phyloP scores from a whole-genome alignment of 1,139 yeast species.

The Suzukiozyma palmioleophila region DNA sequence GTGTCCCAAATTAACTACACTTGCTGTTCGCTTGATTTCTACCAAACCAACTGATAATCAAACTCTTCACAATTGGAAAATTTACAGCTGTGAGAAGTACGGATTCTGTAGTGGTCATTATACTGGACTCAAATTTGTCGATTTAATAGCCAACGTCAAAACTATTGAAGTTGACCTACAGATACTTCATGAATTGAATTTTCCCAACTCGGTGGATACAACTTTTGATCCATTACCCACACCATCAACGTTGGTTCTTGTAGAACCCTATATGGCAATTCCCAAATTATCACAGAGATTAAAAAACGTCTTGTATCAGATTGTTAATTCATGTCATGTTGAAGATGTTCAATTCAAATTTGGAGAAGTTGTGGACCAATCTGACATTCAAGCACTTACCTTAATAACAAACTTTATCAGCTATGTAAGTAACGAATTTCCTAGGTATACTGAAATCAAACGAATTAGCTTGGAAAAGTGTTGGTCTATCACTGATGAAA shows the following conservation, averaged over 20 bases:
- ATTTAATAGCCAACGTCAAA: conserved; percentile 1
- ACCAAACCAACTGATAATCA: neutral
- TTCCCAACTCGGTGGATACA: neutral
- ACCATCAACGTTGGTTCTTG: conserved; percentile 8
- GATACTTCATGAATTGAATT: conserved; percentile 5
- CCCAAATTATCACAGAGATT: conserved; percentile 12
- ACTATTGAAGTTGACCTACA: conserved; percentile 8
- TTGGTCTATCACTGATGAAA: conserved; percentile 32
- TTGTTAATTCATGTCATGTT: conserved; percentile 12
- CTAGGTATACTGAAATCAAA: conserved; percentile 7
- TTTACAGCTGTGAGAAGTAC: conserved; percentile 3
- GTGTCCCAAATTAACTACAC: neutral
- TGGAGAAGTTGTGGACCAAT: conserved; percentile 28
- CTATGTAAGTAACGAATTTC: conserved; percentile 6
- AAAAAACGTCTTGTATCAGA: conserved; percentile 10
- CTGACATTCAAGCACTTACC: conserved; percentile 23
- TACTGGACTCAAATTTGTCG: conserved; percentile 2
- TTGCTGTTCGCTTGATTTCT: conserved; percentile 1
- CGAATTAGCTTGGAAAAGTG: conserved; percentile 21
- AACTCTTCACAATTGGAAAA: conserved; percentile 1
- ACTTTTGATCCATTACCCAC: too few relatives aligned
- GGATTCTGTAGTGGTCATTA: conserved; percentile 1
- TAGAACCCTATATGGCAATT: conserved; percentile 17
- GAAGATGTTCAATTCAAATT: conserved; percentile 19
- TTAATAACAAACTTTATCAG: conserved; percentile 18